Percentiles rank a stretch among this genome's conserved stretches.
Conservation (phyloP, 192 early-diverging fungal species). For the Coemansia sp. region DNA sequence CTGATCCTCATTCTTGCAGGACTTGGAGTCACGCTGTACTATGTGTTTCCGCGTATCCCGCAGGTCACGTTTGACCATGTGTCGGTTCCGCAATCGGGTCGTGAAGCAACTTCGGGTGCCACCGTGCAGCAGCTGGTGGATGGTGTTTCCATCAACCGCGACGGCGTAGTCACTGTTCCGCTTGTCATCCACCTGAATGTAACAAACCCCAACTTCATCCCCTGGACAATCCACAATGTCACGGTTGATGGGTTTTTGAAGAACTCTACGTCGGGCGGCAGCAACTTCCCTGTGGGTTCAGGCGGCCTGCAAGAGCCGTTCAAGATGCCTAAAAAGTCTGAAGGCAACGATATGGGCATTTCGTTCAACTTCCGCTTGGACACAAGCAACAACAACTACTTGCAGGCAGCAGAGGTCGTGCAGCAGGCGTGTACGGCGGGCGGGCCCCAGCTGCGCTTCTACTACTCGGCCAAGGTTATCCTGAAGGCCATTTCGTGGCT, state of each 20-base stretch:
- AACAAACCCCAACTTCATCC: constrained; percentile 58
- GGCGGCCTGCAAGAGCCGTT: constrained; percentile 47
- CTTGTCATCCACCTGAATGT: constrained; percentile 54
- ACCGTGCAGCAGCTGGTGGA: constrained; percentile 29
- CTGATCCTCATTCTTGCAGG: constrained; percentile 42
- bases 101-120: background rate
- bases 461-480: constrained; percentile 53
- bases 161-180: constrained; percentile 52
- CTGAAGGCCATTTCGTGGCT: constrained; percentile 54
- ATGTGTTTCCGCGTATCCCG: constrained; percentile 56
- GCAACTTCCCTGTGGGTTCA: constrained; percentile 50
- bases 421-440: constrained; percentile 39
- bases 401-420: constrained; percentile 35
- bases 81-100: constrained; percentile 15
- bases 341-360: constrained; percentile 45
- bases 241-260: constrained; percentile 49
- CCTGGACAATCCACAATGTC: constrained; percentile 58
- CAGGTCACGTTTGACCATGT: constrained; percentile 36
- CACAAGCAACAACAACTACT: constrained; percentile 39
- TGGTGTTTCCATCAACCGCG: constrained; percentile 36
- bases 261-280: constrained; percentile 21
- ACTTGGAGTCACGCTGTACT: constrained; percentile 52
- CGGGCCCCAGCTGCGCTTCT: constrained; percentile 39
- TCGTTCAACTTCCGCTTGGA: constrained; percentile 51
- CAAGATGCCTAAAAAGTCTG: constrained; percentile 46